phyloP scores from a whole-genome alignment of 371 early-diverging fungal species.

The Thermomucor indicae-seudaticae region DNA sequence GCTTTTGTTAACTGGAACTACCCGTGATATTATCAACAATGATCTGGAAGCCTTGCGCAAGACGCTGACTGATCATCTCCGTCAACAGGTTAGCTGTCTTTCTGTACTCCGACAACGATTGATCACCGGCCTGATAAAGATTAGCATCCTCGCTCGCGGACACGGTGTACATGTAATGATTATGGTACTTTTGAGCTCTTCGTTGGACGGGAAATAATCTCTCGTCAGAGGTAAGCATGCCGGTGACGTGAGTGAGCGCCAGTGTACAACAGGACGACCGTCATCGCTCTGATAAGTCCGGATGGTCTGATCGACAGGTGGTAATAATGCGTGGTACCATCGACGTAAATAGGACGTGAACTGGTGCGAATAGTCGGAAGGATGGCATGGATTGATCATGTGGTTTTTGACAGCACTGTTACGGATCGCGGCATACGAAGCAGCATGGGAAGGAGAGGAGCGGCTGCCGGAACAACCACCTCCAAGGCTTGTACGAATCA shows the following conservation, averaged over 20 bases:
- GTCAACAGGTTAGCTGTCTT: constrained; percentile 68
- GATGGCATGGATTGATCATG: constrained; percentile 72
- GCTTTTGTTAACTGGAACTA: constrained; percentile 22
- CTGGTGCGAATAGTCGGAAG: constrained; percentile 54
- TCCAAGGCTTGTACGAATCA: constrained; percentile 34
- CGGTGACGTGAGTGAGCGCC: constrained; percentile 87
- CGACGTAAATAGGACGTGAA: constrained; percentile 66
- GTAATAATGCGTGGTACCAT: constrained; percentile 86
- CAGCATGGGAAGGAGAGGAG: constrained; percentile 34
- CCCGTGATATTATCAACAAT: constrained; percentile 58
- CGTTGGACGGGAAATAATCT: constrained; percentile 77
- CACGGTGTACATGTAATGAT: constrained; percentile 79
- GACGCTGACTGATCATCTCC: constrained; percentile 86
- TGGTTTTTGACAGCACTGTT: constrained; percentile 20
- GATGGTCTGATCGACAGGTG: constrained; percentile 38
- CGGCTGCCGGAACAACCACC: constrained; percentile 22
- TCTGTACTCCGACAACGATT: constrained; percentile 39
- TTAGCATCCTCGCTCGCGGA: constrained; percentile 68
- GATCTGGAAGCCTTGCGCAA: constrained; percentile 94
- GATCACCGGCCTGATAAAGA: constrained; percentile 50
- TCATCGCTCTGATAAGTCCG: too few species aligned
- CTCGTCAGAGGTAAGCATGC: constrained; percentile 94
- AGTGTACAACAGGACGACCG: too few species aligned
- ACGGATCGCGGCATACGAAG: too few species aligned
- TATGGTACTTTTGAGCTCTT: constrained; percentile 70